Evolutionary conservation across 129 eudicot species (phyloP), one percentile per base, ranked within the genome.

Genomic region (Oenanthe sinensis): DNA sequence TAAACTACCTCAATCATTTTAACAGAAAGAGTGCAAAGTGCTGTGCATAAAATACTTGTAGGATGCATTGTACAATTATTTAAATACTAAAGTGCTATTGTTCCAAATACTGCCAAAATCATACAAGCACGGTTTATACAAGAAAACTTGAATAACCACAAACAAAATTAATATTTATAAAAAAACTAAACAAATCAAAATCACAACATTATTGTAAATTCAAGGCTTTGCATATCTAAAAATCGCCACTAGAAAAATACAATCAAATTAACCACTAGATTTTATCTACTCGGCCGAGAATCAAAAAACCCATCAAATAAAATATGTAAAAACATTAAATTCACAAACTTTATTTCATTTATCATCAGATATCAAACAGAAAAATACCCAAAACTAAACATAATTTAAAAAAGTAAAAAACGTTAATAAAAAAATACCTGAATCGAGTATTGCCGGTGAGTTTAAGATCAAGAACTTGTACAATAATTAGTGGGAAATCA

Each of bases 381-480:
- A 22, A 63, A 63, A 24, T 12, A n/a, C 10, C 22, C 43, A 40
- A 13, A 15, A 20, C n/a, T n/a, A n/a, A n/a, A n/a, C n/a, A n/a
- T n/a, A n/a, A n/a, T n/a, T n/a, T n/a, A 12, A 39, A 22, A 22
- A 9, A 43, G 1, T 11, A 8, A 4, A 9, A 14, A 2, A 33
- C 0, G 0, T 37, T 0, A 6, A 69, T 6, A 70, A n/a, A 46
- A 28, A 26, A 12, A 2, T 12, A 44, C 96, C 85, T 92, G 85
- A 84, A 90, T 75, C 88, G 36, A 33, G 33, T 85, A 77, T 79
- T 95, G 7, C 99, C 99, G 3, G 89, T 79, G 20, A 86, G 78
- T 83, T 92, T 95, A 52, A 95, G 85, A 86, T 95, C 97, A 43
- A 92, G 82, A 0, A 92, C 95, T 85, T 96, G 99, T 7, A 96